phyloP scores from a whole-genome alignment of 2,329 filamentous ascomycete species.

The Cladosporium sp. region DNA sequence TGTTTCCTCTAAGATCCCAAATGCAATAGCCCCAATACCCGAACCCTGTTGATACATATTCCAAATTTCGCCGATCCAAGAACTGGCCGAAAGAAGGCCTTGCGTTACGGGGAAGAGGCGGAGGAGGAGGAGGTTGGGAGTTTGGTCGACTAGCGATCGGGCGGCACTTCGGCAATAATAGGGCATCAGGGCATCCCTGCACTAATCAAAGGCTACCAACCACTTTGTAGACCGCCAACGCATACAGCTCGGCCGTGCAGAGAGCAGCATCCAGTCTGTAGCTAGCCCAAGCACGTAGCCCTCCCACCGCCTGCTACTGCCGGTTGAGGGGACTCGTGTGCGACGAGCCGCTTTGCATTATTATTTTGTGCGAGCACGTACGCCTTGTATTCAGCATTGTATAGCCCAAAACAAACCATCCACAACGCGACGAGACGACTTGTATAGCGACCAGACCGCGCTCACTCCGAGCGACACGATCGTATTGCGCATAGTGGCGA shows the following conservation, averaged over 20 bases:
- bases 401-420: constrained; percentile 2
- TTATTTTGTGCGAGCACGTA: background rate
- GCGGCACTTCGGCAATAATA: background rate
- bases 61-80: too few species aligned
- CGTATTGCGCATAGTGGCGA: background rate
- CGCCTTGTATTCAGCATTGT: background rate
- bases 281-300: background rate
- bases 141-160: background rate
- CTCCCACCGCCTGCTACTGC: background rate
- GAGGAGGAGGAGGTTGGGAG: background rate
- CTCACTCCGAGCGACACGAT: background rate
- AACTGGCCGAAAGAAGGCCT: background rate
- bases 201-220: background rate
- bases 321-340: background rate
- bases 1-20: too few species aligned
- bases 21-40: too few species aligned
- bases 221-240: constrained; percentile 9
- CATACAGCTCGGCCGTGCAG: background rate
- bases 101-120: background rate
- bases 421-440: constrained; percentile 4
- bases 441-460: background rate
- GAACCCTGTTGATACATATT: too few species aligned
- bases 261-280: background rate
- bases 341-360: constrained; percentile 1
- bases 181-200: constrained; percentile 3